Evolutionary conservation across 805 yeast genomes (phyloP).

Genomic region (Starmerella sirachaensis): DNA sequence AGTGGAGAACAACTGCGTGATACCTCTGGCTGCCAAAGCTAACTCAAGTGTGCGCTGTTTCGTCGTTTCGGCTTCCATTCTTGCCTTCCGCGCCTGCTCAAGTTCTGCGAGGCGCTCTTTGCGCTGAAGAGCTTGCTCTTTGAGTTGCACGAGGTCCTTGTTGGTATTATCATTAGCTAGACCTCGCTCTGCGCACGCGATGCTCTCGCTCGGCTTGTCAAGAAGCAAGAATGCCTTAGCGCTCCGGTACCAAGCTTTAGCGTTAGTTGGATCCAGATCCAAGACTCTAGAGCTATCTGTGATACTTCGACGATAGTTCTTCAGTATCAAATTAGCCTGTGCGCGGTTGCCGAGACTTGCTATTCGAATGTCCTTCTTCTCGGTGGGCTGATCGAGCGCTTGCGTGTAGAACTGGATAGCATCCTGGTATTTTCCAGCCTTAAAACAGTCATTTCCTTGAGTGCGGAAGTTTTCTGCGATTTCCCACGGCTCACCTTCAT

Average conservation of each 20-base stretch:
- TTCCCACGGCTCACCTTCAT: constrained; percentile 92
- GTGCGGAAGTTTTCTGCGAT: constrained; percentile 77
- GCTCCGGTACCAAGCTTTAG: constrained; percentile 77
- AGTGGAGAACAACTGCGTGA: constrained; percentile 7
- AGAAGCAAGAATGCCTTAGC: constrained; percentile 67
- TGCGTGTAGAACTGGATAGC: constrained; percentile 72
- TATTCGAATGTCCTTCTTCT: constrained; percentile 25
- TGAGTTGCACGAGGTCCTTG: constrained; percentile 39
- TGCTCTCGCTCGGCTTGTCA: constrained; percentile 60
- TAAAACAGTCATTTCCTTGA: constrained; percentile 85
- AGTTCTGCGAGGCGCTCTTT: constrained; percentile 23
- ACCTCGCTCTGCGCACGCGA: constrained; percentile 54
- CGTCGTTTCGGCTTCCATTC: constrained; percentile 15
- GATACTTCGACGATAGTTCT: constrained; percentile 74
- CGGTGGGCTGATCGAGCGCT: constrained; percentile 53
- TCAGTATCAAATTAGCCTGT: constrained; percentile 76
- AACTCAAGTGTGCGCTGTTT: constrained; percentile 32
- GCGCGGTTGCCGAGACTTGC: constrained; percentile 73
- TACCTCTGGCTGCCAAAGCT: constrained; percentile 51
- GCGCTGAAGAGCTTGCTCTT: constrained; percentile 33
- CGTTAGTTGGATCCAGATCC: constrained; percentile 43
- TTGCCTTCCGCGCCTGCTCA: constrained; percentile 5
- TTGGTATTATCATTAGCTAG: constrained; percentile 48
- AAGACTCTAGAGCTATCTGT: constrained; percentile 73
- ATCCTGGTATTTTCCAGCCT: constrained; percentile 52